Evolutionary conservation across 768 basidiomycete species (phyloP), one percentile per base, ranked within the genome.

Genomic region (Trametopsis cervina): DNA sequence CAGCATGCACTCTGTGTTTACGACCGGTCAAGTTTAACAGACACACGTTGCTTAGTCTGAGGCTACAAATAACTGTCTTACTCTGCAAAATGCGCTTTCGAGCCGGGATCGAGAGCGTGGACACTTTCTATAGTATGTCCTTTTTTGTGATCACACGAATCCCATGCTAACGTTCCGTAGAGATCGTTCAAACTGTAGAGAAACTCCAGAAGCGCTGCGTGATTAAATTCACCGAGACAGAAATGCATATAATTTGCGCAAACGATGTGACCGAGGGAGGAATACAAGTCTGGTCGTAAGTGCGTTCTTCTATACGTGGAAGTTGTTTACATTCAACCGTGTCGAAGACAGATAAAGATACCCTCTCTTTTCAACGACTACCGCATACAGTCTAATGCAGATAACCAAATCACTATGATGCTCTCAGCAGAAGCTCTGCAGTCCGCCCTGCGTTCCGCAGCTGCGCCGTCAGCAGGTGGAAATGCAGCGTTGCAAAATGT

Each of bases 151-250:
- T 24, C 21, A 23, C 40, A 21, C n/a, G 23, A 40, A 1, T 15
- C 29, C 17, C 36, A 7, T 35, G 37, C 12, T 43, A 6, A 40
- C 15, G 20, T 4, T 44, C 4, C 10, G 10, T 44, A 92, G 89
- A 78, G 38, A 80, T 91, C 38, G 78, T 89, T 6, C 89, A 91
- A 65, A 76, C 86, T 0, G 71, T 92, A 18, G 89, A 90, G 59
- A 90, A 86, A 57, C 67, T 91, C 17, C 85, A 91, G 64, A 90
- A 89, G 65, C 81, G 73, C 71, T 90, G 86, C 55, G 81, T 89
- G 48, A 79, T 93, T 61, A 83, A 82, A 63, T 87, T 91, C 58
- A 80, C 79, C 0, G 81, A 85, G 57, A 71, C 69, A 12, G 78
- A 77, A 29, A 82, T 92, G 72, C 81, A 83, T 51, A 79, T 93